Evolutionary conservation across 768 basidiomycete genomes (phyloP).

Genomic region (Cystobasidium tubakii): DNA sequence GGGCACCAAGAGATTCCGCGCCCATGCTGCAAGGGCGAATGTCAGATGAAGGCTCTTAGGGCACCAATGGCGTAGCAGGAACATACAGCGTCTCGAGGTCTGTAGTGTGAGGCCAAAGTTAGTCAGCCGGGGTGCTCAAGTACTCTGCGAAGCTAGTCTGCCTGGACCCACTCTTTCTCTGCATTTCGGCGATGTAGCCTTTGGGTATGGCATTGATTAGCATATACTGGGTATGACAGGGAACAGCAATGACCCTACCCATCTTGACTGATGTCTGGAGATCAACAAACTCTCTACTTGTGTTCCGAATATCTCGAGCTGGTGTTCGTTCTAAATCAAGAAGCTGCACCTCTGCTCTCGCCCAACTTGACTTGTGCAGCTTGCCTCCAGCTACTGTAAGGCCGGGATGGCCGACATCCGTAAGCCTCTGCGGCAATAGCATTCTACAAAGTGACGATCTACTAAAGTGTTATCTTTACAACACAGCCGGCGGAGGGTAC

Average conservation of each 20-base stretch:
- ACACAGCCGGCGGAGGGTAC: conserved; percentile 31
- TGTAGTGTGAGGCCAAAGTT: neutral
- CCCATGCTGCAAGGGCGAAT: conserved; percentile 63
- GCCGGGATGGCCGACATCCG: conserved; percentile 28
- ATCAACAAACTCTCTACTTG: neutral
- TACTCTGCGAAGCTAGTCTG: neutral
- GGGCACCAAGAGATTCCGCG: conserved; percentile 97
- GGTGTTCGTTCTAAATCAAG: neutral
- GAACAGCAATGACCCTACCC: conserved; percentile 11
- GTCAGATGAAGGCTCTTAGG: neutral
- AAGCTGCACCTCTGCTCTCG: neutral
- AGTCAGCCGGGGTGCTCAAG: neutral
- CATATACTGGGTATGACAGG: neutral
- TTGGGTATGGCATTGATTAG: neutral
- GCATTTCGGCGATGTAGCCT: conserved; percentile 36
- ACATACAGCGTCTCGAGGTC: conserved; percentile 34
- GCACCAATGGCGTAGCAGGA: neutral
- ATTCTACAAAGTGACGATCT: neutral
- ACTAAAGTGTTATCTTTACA: neutral
- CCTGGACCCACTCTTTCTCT: conserved; percentile 32
- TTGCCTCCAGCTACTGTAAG: neutral
- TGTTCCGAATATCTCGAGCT: neutral
- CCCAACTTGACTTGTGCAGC: neutral
- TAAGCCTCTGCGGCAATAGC: neutral
- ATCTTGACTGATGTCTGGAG: conserved; percentile 11